Conservation (phyloP, 2,329 filamentous ascomycete genomes). For the Colletotrichum musae region DNA sequence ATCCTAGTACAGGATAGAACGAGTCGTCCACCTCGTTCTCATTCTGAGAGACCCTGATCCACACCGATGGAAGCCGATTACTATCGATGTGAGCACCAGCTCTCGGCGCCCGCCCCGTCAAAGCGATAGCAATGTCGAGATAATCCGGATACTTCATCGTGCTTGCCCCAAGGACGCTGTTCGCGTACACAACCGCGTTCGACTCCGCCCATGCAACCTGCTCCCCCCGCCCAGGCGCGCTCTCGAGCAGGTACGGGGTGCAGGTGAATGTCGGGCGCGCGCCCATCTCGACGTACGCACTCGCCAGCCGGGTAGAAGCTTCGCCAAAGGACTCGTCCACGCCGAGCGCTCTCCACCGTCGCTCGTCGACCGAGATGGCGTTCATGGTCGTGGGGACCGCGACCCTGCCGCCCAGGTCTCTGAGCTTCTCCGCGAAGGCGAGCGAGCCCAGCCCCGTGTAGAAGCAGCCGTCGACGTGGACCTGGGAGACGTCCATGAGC, state of each 20-base stretch:
- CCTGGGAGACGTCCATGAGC: constrained; percentile 56
- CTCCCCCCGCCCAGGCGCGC: constrained; percentile 48
- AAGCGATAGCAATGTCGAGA: constrained; percentile 58
- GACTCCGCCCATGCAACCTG: constrained; percentile 61
- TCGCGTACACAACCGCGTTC: constrained; percentile 61
- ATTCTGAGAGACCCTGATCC: constrained; percentile 50
- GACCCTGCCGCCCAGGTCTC: constrained; percentile 52
- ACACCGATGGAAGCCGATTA: constrained; percentile 45
- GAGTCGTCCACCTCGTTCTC: constrained; percentile 53
- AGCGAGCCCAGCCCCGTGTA: constrained; percentile 58
- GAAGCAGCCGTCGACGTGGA: constrained; percentile 59
- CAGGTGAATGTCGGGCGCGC: constrained; percentile 59
- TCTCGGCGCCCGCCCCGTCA: constrained; percentile 60
- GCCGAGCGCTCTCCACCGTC: constrained; percentile 55
- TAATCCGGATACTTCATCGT: constrained; percentile 63
- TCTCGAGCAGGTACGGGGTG: constrained; percentile 58
- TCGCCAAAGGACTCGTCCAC: constrained; percentile 44
- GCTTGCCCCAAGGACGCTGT: constrained; percentile 62
- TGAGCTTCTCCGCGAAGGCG: constrained; percentile 53
- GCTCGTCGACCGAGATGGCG: constrained; percentile 59
- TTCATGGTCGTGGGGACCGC: constrained; percentile 58
- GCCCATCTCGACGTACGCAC: constrained; percentile 57
- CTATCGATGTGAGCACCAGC: no score
- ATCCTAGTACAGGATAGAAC: constrained; percentile 57
- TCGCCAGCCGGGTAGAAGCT: constrained; percentile 51